phyloP scores from a whole-genome alignment of 1,284 basidiomycete genomes.

The Moesziomyces globuligerus region DNA sequence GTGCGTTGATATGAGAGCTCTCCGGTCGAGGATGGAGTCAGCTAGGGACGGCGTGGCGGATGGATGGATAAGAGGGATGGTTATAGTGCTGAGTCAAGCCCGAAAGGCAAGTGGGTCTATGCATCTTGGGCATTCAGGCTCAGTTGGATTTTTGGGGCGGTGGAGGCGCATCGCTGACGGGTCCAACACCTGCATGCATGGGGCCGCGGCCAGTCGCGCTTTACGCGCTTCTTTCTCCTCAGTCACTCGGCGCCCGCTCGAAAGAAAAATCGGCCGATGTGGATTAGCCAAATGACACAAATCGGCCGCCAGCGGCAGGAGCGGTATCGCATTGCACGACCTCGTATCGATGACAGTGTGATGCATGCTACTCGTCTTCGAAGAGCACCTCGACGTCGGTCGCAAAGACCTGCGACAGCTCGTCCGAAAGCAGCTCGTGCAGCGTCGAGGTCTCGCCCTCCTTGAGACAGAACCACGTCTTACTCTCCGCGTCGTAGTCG shows the following conservation, averaged over 20 bases:
- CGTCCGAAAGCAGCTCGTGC: conserved; percentile 50
- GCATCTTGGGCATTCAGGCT: conserved; percentile 9
- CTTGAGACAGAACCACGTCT: conserved; percentile 60
- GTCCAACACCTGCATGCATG: conserved; percentile 3
- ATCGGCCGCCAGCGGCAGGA: not conserved
- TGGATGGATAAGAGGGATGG: not conserved
- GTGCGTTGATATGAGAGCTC: no score
- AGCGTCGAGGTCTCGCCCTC: conserved; percentile 54
- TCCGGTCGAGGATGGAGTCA: no score
- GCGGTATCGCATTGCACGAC: not conserved
- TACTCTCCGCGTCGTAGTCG: conserved; percentile 55
- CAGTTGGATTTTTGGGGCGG: conserved; percentile 7
- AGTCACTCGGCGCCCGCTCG: no score
- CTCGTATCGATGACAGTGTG: not conserved
- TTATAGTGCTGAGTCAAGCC: conserved; percentile 3
- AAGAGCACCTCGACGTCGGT: conserved; percentile 40
- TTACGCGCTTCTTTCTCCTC: conserved; percentile 8
- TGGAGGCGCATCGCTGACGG: conserved; percentile 23
- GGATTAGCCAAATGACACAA: not conserved
- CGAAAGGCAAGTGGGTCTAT: no score
- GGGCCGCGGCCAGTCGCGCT: conserved; percentile 15
- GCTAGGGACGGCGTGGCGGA: no score
- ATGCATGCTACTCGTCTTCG: conserved; percentile 12
- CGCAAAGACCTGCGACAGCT: conserved; percentile 55
- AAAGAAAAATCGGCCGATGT: not conserved